Percentiles rank a stretch among this genome's conserved stretches.
phyloP scores from a whole-genome alignment of 2,329 filamentous ascomycete genomes.

The Bimuria novae-zelandiae region DNA sequence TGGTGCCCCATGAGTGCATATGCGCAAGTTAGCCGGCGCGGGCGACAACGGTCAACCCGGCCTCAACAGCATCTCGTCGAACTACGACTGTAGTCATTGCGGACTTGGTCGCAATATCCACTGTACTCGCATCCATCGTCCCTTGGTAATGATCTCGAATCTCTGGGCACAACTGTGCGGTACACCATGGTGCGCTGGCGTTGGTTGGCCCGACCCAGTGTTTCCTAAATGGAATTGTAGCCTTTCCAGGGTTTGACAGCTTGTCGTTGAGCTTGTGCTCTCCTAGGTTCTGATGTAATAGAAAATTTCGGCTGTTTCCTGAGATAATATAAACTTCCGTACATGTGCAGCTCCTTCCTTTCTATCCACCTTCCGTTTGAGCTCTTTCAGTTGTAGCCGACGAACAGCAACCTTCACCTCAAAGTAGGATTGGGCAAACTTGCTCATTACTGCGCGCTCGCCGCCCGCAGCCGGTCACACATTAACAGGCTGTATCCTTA shows the following conservation, averaged over 20 bases:
- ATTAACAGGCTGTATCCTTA: too few relatives aligned
- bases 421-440: not conserved
- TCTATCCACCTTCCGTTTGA: not conserved
- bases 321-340: not conserved
- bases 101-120: not conserved
- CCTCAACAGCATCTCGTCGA: not conserved
- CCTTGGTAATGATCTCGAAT: too few relatives aligned
- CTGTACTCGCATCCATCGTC: not conserved
- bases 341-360: not conserved
- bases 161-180: too few relatives aligned
- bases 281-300: not conserved
- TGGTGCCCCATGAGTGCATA: constrained; percentile 5
- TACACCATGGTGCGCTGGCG: too few relatives aligned
- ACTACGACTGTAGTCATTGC: not conserved
- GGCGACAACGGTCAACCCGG: not conserved
- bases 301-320: not conserved
- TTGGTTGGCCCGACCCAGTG: too few relatives aligned
- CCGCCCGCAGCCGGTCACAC: not conserved
- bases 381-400: not conserved
- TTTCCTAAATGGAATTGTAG: too few relatives aligned
- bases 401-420: not conserved
- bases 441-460: constrained; percentile 7
- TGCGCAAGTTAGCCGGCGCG: constrained; percentile 5
- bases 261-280: not conserved
- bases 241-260: not conserved